phyloP scores from a whole-genome alignment of 805 yeast genomes.

The Saccharomycopsis fodiens region DNA sequence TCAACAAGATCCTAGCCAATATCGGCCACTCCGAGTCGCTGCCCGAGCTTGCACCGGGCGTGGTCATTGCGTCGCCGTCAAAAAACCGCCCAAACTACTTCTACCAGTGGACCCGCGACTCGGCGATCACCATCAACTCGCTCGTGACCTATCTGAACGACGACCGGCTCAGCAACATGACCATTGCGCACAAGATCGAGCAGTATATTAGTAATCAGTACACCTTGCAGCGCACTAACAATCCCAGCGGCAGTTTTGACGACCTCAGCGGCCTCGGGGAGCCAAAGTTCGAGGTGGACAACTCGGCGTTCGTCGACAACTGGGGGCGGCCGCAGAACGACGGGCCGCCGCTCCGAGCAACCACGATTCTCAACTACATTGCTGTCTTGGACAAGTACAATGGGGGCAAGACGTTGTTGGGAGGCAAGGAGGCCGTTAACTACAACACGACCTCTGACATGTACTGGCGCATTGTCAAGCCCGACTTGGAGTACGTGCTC shows the following conservation, averaged over 20 bases:
- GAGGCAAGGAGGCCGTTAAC: conserved; percentile 22
- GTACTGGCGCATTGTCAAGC: conserved; percentile 42
- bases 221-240: conserved; percentile 55
- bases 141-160: conserved; percentile 51
- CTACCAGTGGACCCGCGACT: conserved; percentile 87
- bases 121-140: conserved; percentile 70
- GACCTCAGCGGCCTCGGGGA: conserved; percentile 69
- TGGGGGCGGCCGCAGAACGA: conserved; percentile 98
- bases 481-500: conserved; percentile 52
- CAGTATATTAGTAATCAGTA: conserved; percentile 55
- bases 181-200: conserved; percentile 36
- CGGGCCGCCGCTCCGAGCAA: conserved; percentile 81
- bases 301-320: conserved; percentile 47
- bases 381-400: conserved; percentile 13
- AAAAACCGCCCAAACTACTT: conserved; percentile 65
- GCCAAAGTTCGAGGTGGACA: conserved; percentile 74
- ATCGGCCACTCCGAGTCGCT: conserved; percentile 35
- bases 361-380: conserved; percentile 32
- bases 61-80: conserved; percentile 82
- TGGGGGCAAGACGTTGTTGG: conserved; percentile 4
- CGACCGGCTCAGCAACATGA: conserved; percentile 23
- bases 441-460: conserved; percentile 25
- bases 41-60: conserved; percentile 49
- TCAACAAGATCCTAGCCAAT: conserved; percentile 38
- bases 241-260: conserved; percentile 57